These are phyloP conservation scores for Pseudonitzschia pungens DNA, from an alignment of 108 stramenopile genomes.

Conservation along the genomic window DNA sequence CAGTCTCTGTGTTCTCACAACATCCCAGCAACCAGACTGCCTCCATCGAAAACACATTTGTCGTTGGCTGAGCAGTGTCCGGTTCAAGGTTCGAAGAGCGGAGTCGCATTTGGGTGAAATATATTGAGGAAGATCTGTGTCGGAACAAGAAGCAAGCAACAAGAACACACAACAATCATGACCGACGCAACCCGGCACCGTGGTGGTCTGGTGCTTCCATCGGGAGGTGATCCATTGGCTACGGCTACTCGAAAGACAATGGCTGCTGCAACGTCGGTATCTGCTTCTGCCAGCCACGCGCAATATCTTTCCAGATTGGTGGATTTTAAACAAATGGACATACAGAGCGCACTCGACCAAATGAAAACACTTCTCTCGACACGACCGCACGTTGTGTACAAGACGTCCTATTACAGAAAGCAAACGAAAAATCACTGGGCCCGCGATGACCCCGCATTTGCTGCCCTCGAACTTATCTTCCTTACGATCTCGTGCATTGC, in stretches of 20 bases:
- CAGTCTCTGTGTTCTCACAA: no score
- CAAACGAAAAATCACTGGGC: conserved; percentile 99
- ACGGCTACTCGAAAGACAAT: conserved; percentile 29
- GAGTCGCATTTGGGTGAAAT: not conserved
- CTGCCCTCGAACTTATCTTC: conserved; percentile 82
- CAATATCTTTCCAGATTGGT: conserved; percentile 66
- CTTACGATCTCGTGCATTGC: conserved; percentile 76
- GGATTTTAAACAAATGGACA: conserved; percentile 85
- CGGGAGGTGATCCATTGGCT: conserved; percentile 40
- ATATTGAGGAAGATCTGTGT: not conserved
- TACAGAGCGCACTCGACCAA: conserved; percentile 86
- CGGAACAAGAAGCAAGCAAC: not conserved
- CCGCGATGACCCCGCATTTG: conserved; percentile 97
- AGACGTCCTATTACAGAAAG: conserved; percentile 88
- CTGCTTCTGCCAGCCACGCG: conserved; percentile 17
- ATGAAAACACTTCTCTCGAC: conserved; percentile 78
- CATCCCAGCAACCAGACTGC: no score
- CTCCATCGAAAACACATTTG: no score
- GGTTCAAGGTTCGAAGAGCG: no score
- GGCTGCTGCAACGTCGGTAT: conserved; percentile 19
- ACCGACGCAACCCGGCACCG: conserved; percentile 35
- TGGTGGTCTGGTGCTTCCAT: conserved; percentile 33
- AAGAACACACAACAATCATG: not conserved
- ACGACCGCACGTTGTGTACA: conserved; percentile 80
- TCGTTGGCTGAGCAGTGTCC: no score